Conservation (phyloP, 163 green algal species). For the Smithsoniella earleae region DNA sequence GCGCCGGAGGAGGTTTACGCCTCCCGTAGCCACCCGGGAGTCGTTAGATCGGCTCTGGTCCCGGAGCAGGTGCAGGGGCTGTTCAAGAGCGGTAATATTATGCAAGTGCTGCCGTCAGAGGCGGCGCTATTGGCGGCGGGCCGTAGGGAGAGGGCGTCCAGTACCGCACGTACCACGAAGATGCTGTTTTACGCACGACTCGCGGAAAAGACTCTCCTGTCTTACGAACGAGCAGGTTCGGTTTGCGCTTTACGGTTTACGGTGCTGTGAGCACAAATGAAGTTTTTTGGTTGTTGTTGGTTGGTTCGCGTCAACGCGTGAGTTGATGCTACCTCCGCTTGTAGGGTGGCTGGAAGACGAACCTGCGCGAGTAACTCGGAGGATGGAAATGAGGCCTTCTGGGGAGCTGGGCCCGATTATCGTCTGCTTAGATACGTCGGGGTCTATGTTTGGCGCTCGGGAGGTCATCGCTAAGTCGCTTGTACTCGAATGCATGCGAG, state of each 20-base stretch:
- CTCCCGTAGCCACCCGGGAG: conserved; percentile 50
- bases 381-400: conserved; percentile 67
- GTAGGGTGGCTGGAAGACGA: conserved; percentile 79
- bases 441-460: conserved; percentile 61
- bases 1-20: conserved; percentile 60
- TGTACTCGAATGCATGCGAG: conserved; percentile 78
- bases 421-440: conserved; percentile 79
- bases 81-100: conserved; percentile 60
- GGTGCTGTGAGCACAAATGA: too few species aligned
- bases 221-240: conserved; percentile 74
- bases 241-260: too few species aligned
- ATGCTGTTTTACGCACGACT: conserved; percentile 73
- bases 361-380: conserved; percentile 52
- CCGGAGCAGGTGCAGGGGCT: conserved; percentile 72
- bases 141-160: conserved; percentile 49
- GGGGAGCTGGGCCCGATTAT: conserved; percentile 84
- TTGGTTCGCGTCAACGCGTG: too few species aligned
- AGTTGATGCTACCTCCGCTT: not conserved
- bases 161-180: conserved; percentile 31
- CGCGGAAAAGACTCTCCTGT: conserved; percentile 76
- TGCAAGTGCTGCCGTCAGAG: conserved; percentile 77
- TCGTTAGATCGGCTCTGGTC: conserved; percentile 73
- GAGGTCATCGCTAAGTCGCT: conserved; percentile 86
- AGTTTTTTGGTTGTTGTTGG: too few species aligned
- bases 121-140: conserved; percentile 70